Conservation (phyloP, 371 early-diverging fungal genomes). For the Rhizopus stolonifer region DNA sequence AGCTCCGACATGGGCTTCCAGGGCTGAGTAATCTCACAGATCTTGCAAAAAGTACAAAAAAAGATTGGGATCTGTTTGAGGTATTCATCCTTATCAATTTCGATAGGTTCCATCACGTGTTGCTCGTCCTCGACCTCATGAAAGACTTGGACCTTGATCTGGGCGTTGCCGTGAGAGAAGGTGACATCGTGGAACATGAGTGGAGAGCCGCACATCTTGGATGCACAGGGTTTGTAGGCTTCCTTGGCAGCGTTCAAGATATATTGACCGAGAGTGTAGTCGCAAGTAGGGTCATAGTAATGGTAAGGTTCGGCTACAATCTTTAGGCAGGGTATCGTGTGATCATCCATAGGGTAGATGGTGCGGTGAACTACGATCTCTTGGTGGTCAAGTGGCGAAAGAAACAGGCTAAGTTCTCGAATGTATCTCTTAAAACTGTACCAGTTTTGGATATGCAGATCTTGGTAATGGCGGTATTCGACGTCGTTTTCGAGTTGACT, state of each 20-base stretch:
- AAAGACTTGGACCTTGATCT: constrained; percentile 65
- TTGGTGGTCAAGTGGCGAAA: constrained; percentile 72
- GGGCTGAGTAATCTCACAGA: constrained; percentile 47
- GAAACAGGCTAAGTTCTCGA: constrained; percentile 44
- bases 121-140: constrained; percentile 18
- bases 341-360: constrained; percentile 25
- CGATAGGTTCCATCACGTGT: constrained; percentile 14
- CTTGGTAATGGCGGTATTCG: constrained; percentile 50
- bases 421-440: constrained; percentile 55
- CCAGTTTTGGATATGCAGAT: constrained; percentile 51
- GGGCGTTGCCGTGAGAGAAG: constrained; percentile 81
- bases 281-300: constrained; percentile 75
- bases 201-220: constrained; percentile 70
- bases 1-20: constrained; percentile 74
- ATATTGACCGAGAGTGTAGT: constrained; percentile 86
- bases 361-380: constrained; percentile 57
- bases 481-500: constrained; percentile 38
- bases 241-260: constrained; percentile 80
- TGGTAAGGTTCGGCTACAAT: constrained; percentile 76
- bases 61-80: constrained; percentile 48
- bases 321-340: constrained; percentile 67
- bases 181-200: constrained; percentile 77
- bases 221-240: constrained; percentile 60
- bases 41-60: constrained; percentile 83
- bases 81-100: constrained; percentile 23